Evolutionary conservation across 1,139 yeast genomes (phyloP).

Genomic region (Saccharomyces hybrid): DNA sequence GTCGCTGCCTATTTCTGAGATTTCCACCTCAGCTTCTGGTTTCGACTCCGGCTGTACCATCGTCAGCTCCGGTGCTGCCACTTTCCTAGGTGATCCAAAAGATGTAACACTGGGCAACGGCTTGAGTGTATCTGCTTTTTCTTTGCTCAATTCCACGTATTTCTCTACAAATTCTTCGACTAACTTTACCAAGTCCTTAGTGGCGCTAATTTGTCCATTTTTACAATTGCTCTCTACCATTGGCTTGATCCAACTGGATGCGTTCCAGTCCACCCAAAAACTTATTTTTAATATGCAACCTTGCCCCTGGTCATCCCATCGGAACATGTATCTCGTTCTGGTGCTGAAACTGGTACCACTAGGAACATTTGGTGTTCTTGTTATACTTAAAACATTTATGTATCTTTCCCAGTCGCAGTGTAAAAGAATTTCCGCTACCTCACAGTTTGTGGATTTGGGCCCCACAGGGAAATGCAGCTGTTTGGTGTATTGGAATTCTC

Average conservation of each 20-base stretch:
- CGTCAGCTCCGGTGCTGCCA: not conserved
- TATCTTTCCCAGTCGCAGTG: constrained; percentile 50
- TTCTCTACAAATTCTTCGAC: constrained; percentile 15
- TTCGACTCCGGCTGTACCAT: not conserved
- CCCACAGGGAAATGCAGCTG: constrained; percentile 83
- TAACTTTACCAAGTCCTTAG: constrained; percentile 21
- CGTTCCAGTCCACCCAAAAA: constrained; percentile 76
- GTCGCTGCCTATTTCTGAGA: not conserved
- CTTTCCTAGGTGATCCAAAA: not conserved
- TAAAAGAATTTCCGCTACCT: constrained; percentile 56
- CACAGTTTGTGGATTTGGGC: constrained; percentile 86
- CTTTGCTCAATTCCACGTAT: constrained; percentile 4
- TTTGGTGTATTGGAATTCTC: constrained; percentile 68
- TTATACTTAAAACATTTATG: constrained; percentile 55
- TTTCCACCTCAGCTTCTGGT: not conserved
- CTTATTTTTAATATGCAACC: constrained; percentile 55
- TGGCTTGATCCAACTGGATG: constrained; percentile 86
- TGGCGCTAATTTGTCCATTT: constrained; percentile 75
- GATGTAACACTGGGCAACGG: not conserved
- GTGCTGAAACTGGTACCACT: constrained; percentile 76
- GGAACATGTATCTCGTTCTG: constrained; percentile 58
- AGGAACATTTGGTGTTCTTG: constrained; percentile 90
- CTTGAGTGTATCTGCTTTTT: not conserved
- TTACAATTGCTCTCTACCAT: constrained; percentile 85
- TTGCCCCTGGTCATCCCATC: constrained; percentile 61